phyloP scores from a whole-genome alignment of 257 asterid species.

The Nicotiana attenuata region DNA sequence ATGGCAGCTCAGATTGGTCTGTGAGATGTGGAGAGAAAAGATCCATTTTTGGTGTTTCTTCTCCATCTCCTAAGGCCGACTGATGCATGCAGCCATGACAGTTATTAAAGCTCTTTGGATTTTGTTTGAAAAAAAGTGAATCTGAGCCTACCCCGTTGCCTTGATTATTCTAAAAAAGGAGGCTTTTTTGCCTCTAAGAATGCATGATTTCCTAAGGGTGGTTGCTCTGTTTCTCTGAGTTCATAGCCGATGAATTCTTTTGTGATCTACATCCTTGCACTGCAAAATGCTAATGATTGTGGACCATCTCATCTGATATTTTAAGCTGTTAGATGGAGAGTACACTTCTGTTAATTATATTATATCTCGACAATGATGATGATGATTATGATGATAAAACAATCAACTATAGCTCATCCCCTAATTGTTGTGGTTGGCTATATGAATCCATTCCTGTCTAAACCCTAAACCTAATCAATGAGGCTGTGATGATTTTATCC shows the following conservation, averaged over 20 bases:
- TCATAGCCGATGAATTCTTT: background rate
- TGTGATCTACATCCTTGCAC: background rate
- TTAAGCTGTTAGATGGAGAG: background rate
- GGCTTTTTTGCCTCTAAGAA: background rate
- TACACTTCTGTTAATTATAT: background rate
- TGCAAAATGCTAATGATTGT: background rate
- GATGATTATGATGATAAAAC: background rate
- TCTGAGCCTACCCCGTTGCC: background rate
- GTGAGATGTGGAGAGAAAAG: background rate
- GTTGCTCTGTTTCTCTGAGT: background rate
- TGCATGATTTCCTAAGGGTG: background rate
- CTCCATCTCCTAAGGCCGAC: background rate
- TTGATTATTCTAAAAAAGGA: background rate
- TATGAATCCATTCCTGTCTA: background rate
- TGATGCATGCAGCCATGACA: background rate
- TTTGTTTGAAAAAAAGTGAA: background rate
- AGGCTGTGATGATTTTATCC: slow-evolving; percentile 8
- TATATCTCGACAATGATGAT: background rate
- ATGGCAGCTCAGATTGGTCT: background rate
- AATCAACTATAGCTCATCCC: background rate
- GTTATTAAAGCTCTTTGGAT: background rate
- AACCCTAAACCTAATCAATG: background rate
- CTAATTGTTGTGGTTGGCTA: background rate
- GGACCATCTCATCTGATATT: background rate
- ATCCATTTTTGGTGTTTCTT: background rate